These are phyloP conservation scores for Trichoderma sp. DNA, from an alignment of 2,329 filamentous ascomycete genomes.

Conservation along the genomic window DNA sequence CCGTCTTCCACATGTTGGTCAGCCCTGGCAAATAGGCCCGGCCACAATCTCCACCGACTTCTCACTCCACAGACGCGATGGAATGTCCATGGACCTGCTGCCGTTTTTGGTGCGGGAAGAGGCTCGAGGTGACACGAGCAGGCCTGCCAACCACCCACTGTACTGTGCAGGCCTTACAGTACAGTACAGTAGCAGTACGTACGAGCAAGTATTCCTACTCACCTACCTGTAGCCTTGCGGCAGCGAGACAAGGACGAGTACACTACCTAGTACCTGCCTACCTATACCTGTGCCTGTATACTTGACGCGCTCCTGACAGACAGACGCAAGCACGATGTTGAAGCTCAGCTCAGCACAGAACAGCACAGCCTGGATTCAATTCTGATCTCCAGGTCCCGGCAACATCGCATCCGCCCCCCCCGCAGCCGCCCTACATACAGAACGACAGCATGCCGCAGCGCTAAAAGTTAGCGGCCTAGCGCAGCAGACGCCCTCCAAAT, in stretches of 20 bases:
- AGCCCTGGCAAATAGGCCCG: conserved; percentile 9
- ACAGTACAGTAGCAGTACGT: no score
- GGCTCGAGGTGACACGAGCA: no score
- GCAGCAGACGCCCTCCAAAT: conserved; percentile 16
- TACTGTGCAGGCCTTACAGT: no score
- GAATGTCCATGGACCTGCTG: neutral
- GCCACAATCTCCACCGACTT: conserved; percentile 8
- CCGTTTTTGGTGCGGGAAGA: neutral
- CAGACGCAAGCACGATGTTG: neutral
- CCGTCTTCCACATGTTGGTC: conserved; percentile 1
- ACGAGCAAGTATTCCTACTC: no score
- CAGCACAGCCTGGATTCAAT: no score
- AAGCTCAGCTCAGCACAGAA: neutral
- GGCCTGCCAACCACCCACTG: no score
- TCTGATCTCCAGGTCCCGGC: neutral
- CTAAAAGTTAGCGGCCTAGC: conserved; percentile 17
- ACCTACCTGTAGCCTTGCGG: no score
- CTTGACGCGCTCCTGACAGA: neutral
- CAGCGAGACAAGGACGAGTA: no score
- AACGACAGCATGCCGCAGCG: neutral
- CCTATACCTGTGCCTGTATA: no score
- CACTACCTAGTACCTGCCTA: no score
- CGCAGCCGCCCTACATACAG: conserved; percentile 10
- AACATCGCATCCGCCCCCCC: neutral
- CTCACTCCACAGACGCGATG: conserved; percentile 1